Evolutionary conservation across 257 asterid species (phyloP).

Genomic region (Solanum virginianum): DNA sequence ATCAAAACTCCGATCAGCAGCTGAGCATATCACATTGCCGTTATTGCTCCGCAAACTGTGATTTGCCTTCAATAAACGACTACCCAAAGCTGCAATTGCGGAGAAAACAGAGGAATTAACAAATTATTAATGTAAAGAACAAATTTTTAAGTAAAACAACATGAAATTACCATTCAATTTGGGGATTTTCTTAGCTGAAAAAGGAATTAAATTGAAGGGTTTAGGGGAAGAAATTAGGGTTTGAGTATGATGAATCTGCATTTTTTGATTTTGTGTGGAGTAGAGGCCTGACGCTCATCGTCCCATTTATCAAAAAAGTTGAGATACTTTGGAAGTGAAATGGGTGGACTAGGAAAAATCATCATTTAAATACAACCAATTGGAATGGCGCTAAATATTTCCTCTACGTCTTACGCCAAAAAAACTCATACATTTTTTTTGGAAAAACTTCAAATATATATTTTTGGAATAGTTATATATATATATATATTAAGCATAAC

Average conservation of each 20-base stretch:
- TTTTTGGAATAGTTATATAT: too few species aligned
- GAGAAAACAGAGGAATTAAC: neutral
- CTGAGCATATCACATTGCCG: neutral
- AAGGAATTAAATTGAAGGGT: neutral
- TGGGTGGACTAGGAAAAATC: conserved; percentile 34
- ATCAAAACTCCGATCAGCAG: neutral
- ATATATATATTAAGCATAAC: too few species aligned
- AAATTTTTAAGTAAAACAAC: neutral
- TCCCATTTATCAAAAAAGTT: neutral
- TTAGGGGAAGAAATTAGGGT: conserved; percentile 14
- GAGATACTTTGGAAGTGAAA: conserved; percentile 3
- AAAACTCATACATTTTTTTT: too few species aligned
- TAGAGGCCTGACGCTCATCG: neutral
- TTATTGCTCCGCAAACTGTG: neutral
- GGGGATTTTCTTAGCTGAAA: neutral
- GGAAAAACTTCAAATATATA: too few species aligned
- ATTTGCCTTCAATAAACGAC: neutral
- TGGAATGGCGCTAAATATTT: conserved; percentile 21
- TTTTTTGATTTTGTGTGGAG: neutral
- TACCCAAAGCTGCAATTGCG: neutral
- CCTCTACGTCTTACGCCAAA: too few species aligned
- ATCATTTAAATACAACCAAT: conserved; percentile 4
- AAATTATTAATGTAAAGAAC: neutral
- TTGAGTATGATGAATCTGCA: conserved; percentile 25
- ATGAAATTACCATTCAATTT: conserved; percentile 18